phyloP scores from a whole-genome alignment of 192 early-diverging fungal species.

The Dispira simplex region DNA sequence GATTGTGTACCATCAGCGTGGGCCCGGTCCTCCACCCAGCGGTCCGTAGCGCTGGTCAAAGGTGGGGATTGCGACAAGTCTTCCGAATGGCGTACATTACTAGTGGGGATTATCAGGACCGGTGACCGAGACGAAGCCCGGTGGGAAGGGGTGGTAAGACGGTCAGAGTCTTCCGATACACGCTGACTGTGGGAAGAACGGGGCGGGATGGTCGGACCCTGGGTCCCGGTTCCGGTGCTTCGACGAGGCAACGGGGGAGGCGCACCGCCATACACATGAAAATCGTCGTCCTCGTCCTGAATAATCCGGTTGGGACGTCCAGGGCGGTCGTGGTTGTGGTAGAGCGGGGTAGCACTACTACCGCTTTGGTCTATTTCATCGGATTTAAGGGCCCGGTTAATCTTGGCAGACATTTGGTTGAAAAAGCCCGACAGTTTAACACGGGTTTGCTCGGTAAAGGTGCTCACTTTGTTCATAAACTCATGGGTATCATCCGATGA shows the following conservation, averaged over 20 bases:
- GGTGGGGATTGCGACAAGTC: neutral
- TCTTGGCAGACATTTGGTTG: neutral
- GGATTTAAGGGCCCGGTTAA: neutral
- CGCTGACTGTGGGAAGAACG: neutral
- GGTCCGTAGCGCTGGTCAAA: neutral
- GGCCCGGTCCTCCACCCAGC: neutral
- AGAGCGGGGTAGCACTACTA: neutral
- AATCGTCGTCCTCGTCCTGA: constrained; percentile 3
- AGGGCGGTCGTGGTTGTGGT: neutral
- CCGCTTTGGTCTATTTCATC: neutral
- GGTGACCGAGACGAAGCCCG: neutral
- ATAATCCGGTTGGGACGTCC: neutral
- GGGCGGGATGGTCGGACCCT: neutral
- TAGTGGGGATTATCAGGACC: neutral
- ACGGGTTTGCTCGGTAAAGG: neutral
- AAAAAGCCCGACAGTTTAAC: constrained; percentile 8
- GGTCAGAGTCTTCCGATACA: neutral
- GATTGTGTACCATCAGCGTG: neutral
- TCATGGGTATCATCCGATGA: neutral
- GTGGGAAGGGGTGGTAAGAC: neutral
- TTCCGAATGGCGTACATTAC: neutral
- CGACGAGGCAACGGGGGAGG: constrained; percentile 7
- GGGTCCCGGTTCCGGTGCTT: neutral
- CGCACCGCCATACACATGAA: neutral
- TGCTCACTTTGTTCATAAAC: constrained; percentile 3